Conservation (phyloP, 2,329 filamentous ascomycete species). For the Aspergillus transmontanensis region DNA sequence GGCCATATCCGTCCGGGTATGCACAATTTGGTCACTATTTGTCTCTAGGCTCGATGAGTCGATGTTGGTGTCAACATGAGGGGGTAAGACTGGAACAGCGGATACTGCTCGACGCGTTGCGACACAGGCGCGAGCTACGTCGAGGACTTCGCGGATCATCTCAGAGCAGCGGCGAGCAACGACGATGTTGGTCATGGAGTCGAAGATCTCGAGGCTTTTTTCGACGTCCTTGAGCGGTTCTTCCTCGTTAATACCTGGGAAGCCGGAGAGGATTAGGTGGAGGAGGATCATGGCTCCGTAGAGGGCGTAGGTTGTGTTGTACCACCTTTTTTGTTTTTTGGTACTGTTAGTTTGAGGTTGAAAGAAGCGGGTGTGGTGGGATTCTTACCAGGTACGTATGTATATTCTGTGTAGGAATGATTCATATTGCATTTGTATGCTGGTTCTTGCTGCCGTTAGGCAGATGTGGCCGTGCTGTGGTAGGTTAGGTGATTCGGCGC, state of each 20-base stretch:
- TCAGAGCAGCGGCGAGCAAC: constrained; percentile 36
- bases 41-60: not conserved
- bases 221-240: constrained; percentile 31
- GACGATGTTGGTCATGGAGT: constrained; percentile 33
- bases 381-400: constrained; percentile 31
- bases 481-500: constrained; percentile 7
- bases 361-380: not conserved
- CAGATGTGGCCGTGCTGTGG: constrained; percentile 29
- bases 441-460: constrained; percentile 28
- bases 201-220: constrained; percentile 34
- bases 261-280: constrained; percentile 28
- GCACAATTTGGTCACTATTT: not conserved
- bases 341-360: not conserved
- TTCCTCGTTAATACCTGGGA: constrained; percentile 19
- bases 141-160: constrained; percentile 32
- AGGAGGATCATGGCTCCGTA: constrained; percentile 38
- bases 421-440: constrained; percentile 33
- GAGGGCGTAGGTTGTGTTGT: constrained; percentile 37
- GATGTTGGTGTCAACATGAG: not conserved
- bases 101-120: constrained; percentile 10
- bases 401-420: constrained; percentile 33
- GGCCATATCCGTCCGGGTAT: not conserved
- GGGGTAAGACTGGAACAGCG: not conserved
- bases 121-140: constrained; percentile 25
- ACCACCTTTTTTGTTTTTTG: constrained; percentile 26